These are phyloP conservation scores for Saussurea involucrata DNA, from an alignment of 129 eudicot genomes.

Conservation along the genomic window DNA sequence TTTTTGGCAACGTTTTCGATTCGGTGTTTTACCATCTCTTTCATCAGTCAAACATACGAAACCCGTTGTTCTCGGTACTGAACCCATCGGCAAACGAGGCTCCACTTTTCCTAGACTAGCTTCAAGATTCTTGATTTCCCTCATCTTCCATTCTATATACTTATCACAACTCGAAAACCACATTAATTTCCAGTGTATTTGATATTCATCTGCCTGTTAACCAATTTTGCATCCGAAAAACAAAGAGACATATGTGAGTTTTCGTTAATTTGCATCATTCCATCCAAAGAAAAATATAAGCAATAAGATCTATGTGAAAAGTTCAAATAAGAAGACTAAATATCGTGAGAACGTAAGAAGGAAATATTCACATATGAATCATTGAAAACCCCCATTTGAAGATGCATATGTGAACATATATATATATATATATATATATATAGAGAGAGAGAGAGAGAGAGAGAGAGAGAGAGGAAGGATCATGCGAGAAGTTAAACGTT, in stretches of 20 bases:
- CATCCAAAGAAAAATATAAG: background rate
- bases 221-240: background rate
- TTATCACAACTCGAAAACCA: background rate
- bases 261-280: background rate
- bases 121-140: background rate
- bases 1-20: conserved; percentile 13
- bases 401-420: background rate
- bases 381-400: background rate
- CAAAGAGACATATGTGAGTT: background rate
- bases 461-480: no score
- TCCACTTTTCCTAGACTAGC: background rate
- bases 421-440: no score
- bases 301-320: background rate
- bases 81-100: background rate
- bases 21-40: background rate
- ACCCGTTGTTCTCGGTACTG: background rate
- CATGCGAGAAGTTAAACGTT: no score
- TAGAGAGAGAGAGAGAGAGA: no score
- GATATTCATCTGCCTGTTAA: conserved; percentile 13
- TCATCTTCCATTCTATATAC: background rate
- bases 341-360: no score
- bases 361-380: background rate
- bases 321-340: background rate
- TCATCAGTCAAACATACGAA: background rate
- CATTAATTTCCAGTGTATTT: conserved; percentile 2